These are phyloP conservation scores for Roridomyces roridus DNA, from an alignment of 768 basidiomycete genomes.

Conservation along the genomic window DNA sequence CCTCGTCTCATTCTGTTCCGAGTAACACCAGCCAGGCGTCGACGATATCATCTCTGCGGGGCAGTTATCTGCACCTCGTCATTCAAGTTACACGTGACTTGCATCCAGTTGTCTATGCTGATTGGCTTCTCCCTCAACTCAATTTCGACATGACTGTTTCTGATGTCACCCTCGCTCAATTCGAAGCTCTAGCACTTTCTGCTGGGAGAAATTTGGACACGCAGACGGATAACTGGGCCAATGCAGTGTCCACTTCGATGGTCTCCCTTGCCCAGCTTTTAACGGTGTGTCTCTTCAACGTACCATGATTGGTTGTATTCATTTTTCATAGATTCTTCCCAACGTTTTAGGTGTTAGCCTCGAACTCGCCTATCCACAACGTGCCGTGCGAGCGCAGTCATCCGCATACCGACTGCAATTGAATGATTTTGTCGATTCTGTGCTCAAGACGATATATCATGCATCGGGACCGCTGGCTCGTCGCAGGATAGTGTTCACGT, in stretches of 20 bases:
- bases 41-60: conserved; percentile 88
- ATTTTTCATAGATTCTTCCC: conserved; percentile 57
- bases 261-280: conserved; percentile 78
- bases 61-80: conserved; percentile 84
- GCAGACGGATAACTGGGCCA: conserved; percentile 51
- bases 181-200: conserved; percentile 65
- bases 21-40: conserved; percentile 60
- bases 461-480: conserved; percentile 61
- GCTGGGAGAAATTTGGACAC: conserved; percentile 50
- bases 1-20: conserved; percentile 54
- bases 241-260: conserved; percentile 59
- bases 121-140: conserved; percentile 76
- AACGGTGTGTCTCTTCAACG: conserved; percentile 48
- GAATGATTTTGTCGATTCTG: conserved; percentile 83
- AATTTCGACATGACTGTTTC: conserved; percentile 80
- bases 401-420: conserved; percentile 67
- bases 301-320: background rate
- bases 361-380: conserved; percentile 76
- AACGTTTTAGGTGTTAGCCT: conserved; percentile 75
- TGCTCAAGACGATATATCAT: conserved; percentile 84
- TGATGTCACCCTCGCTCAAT: conserved; percentile 86
- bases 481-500: conserved; percentile 89
- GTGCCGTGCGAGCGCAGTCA: conserved; percentile 47
- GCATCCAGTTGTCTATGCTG: conserved; percentile 84
- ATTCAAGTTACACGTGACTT: conserved; percentile 93